Conservation (phyloP, 2,329 filamentous ascomycete species). For the Pseudogymnoascus sp. region DNA sequence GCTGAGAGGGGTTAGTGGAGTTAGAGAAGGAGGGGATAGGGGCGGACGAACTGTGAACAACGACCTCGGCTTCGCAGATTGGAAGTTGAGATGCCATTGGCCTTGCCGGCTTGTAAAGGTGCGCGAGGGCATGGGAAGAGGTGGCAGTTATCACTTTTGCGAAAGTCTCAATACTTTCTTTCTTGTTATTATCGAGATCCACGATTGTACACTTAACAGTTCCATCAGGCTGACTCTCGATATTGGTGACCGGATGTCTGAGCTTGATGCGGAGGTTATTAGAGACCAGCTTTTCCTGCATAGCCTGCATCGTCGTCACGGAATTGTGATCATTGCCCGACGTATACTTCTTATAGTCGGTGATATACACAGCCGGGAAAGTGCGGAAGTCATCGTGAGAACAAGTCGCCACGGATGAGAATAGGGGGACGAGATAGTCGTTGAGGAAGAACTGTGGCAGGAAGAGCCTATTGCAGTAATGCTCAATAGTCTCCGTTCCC, state of each 20-base stretch:
- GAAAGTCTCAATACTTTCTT: not conserved
- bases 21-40: not conserved
- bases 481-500: not conserved
- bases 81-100: conserved; percentile 2
- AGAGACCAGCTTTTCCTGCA: not conserved
- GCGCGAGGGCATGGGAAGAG: not conserved
- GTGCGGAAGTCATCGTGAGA: not conserved
- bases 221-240: not conserved
- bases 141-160: not conserved
- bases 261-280: conserved; percentile 1
- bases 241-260: not conserved
- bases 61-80: conserved; percentile 1
- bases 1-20: not conserved
- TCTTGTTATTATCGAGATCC: not conserved
- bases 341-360: not conserved
- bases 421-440: not conserved
- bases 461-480: not conserved
- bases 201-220: not conserved
- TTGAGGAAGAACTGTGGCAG: not conserved
- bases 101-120: not conserved
- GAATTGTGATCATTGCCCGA: not conserved
- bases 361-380: not conserved
- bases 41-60: not conserved
- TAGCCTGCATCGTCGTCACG: not conserved
- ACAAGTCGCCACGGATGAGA: not conserved